These are phyloP conservation scores for Penicillium psychrosexuale DNA, from an alignment of 2,329 filamentous ascomycete species.

Conservation along the genomic window DNA sequence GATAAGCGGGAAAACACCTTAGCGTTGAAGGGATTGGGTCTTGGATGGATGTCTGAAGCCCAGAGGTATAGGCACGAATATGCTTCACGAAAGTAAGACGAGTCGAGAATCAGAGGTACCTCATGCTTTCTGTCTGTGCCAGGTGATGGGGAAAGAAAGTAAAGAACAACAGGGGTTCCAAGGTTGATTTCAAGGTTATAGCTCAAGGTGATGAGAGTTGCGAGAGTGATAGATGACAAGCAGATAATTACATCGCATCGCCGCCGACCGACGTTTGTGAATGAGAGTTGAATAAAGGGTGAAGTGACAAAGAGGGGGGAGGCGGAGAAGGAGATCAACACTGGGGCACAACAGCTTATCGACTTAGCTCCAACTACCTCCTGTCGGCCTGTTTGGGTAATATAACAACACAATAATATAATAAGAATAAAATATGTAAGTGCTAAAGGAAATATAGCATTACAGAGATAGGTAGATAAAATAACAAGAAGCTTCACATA, in stretches of 20 bases:
- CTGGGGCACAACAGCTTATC: slow-evolving; percentile 11
- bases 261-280: slow-evolving; percentile 13
- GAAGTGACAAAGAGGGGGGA: slow-evolving; percentile 17
- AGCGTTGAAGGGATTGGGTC: slow-evolving; percentile 1
- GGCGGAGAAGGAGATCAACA: slow-evolving; percentile 20
- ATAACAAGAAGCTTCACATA: no score
- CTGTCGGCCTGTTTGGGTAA: no score
- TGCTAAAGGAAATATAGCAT: not conserved
- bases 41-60: not conserved
- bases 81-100: not conserved
- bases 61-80: not conserved
- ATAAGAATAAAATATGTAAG: not conserved
- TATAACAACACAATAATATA: not conserved
- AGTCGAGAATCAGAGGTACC: slow-evolving; percentile 12
- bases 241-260: slow-evolving; percentile 34
- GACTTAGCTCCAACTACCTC: not conserved
- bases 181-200: not conserved
- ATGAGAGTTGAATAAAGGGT: slow-evolving; percentile 7
- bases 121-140: slow-evolving; percentile 16
- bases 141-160: not conserved
- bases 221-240: slow-evolving; percentile 17
- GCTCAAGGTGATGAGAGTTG: not conserved
- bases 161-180: not conserved
- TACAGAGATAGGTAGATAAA: not conserved
- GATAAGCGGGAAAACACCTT: slow-evolving; percentile 9